Conservation (phyloP, 257 asterid genomes). For the Petunia secreta region DNA sequence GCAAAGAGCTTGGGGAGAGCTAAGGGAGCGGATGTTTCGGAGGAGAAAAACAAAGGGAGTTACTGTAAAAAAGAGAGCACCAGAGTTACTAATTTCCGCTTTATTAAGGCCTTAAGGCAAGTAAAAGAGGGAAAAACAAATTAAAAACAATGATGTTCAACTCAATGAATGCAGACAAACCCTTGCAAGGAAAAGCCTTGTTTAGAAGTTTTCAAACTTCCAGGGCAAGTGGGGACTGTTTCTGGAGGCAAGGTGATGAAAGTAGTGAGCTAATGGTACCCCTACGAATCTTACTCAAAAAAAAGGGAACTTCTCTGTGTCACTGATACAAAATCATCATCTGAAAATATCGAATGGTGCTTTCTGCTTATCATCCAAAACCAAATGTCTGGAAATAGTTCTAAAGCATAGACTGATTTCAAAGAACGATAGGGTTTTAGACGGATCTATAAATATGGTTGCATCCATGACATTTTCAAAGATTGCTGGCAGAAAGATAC, state of each 20-base stretch:
- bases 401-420: background rate
- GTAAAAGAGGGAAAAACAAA: too few relatives aligned
- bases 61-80: too few relatives aligned
- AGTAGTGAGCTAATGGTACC: too few relatives aligned
- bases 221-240: background rate
- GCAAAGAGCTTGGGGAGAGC: too few relatives aligned
- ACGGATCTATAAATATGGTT: background rate
- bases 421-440: constrained; percentile 8
- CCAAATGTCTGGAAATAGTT: background rate
- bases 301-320: background rate
- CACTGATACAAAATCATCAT: background rate
- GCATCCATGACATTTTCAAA: constrained; percentile 1
- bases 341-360: background rate
- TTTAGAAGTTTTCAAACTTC: background rate
- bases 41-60: too few relatives aligned
- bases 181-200: constrained; percentile 12
- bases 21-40: too few relatives aligned
- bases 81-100: too few relatives aligned
- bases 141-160: too few relatives aligned
- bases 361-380: background rate
- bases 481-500: background rate
- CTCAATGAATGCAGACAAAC: background rate
- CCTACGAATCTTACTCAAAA: background rate
- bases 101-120: too few relatives aligned
- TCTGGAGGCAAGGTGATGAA: too few relatives aligned